These are phyloP conservation scores for Candida anglica DNA, from an alignment of 805 yeast species.

Conservation along the genomic window DNA sequence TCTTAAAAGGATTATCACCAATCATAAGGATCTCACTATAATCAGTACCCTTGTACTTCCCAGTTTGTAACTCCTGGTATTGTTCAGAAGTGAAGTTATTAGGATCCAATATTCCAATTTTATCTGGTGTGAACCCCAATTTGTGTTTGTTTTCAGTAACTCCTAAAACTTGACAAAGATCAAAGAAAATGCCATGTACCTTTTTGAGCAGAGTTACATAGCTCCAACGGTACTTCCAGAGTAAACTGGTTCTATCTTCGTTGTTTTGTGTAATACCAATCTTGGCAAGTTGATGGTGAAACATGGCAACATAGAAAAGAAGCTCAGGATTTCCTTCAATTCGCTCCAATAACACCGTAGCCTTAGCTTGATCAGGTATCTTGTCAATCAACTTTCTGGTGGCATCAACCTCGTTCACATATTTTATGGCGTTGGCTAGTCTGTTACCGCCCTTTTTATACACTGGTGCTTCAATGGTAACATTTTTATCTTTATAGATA, in stretches of 20 bases:
- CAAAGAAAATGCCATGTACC: constrained; percentile 36
- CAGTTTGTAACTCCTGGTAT: constrained; percentile 23
- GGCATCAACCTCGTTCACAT: constrained; percentile 24
- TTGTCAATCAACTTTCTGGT: constrained; percentile 16
- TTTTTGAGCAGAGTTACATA: constrained; percentile 16
- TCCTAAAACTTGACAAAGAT: constrained; percentile 23
- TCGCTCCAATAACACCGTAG: constrained; percentile 16
- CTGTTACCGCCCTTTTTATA: constrained; percentile 8
- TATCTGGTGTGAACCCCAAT: constrained; percentile 16
- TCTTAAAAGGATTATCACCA: constrained; percentile 1
- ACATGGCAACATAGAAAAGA: constrained; percentile 23
- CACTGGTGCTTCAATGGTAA: constrained; percentile 1
- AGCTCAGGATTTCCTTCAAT: constrained; percentile 25
- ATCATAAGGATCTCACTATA: constrained; percentile 18
- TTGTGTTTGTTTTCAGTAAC: constrained; percentile 28
- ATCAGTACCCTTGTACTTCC: constrained; percentile 17
- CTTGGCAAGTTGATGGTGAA: constrained; percentile 26
- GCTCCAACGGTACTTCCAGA: constrained; percentile 14
- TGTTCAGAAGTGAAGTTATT: constrained; percentile 22
- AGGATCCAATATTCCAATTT: constrained; percentile 39
- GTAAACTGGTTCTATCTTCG: constrained; percentile 6
- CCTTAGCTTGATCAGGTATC: constrained; percentile 17
- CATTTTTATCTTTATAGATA: constrained; percentile 3
- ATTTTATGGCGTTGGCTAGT: constrained; percentile 17
- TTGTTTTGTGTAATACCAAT: constrained; percentile 20